phyloP scores from a whole-genome alignment of 352 stramenopile genomes.

The Blastocystis hominis region DNA sequence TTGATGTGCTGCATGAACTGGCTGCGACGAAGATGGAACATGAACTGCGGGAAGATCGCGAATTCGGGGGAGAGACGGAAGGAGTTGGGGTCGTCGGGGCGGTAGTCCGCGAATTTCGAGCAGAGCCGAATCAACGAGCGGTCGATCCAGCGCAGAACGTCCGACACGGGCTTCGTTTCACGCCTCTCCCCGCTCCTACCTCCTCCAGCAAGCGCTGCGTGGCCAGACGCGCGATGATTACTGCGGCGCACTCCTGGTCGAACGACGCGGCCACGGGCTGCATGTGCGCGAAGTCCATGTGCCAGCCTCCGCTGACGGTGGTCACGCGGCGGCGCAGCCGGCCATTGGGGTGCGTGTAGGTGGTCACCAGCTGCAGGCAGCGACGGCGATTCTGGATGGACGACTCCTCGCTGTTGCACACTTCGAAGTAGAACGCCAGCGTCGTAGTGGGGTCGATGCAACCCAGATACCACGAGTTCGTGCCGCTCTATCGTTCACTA shows the following conservation, averaged over 20 bases:
- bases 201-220: constrained; percentile 57
- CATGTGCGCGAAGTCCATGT: constrained; percentile 77
- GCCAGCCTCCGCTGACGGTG: constrained; percentile 80
- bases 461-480: constrained; percentile 86
- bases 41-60: constrained; percentile 97
- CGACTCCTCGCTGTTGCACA: constrained; percentile 66
- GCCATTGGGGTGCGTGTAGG: constrained; percentile 92
- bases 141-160: constrained; percentile 85
- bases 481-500: constrained; percentile 66
- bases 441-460: constrained; percentile 92
- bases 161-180: constrained; percentile 71
- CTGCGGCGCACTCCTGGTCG: constrained; percentile 94
- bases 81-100: constrained; percentile 86
- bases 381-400: constrained; percentile 69
- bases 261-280: constrained; percentile 83
- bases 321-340: constrained; percentile 86
- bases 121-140: constrained; percentile 92
- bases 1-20: constrained; percentile 97
- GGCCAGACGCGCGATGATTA: constrained; percentile 81
- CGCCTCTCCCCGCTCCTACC: background rate
- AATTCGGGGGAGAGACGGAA: constrained; percentile 93
- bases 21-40: constrained; percentile 95
- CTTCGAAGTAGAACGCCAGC: constrained; percentile 96
- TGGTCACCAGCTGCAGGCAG: constrained; percentile 93
- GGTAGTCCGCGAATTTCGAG: constrained; percentile 95